Evolutionary conservation across 495 filamentous ascomycete species (phyloP), one percentile per base, ranked within the genome.

Genomic region (Lasiosphaeria miniovina): DNA sequence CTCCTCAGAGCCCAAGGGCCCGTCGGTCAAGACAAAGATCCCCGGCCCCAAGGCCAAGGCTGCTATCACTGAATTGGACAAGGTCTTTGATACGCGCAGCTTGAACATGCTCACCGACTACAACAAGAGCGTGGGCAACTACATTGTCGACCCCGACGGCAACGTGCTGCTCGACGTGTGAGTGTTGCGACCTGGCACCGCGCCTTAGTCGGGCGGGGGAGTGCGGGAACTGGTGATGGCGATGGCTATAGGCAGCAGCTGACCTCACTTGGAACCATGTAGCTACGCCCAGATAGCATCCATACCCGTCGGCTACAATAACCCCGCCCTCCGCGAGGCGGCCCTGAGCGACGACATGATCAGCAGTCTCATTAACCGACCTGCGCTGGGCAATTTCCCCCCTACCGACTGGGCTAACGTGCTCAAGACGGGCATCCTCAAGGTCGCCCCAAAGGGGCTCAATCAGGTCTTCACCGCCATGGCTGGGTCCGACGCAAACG

Each of bases 291-390:
- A 98, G 77, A 98, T 98, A 69, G 94, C 94, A 65, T 97, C 93
- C 32, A 98, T 98, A 70, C 93, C 93, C 35, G 80, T 98, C 58
- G 94, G 94, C 52, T 98, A 98, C 84, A 96, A 91, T 83, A 98
- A 98, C 76, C 90, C 93, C 31, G 73, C 81, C 64, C 82, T 98
- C 55, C 77, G 81, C 60, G 78, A 86, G 69, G 86, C 87, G 35
- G 90, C 90, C 40, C 78, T 77, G 55, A 87, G 86, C 63, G 83
- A 85, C 34, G 87, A 95, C 70, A 96, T 96, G 90, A 80, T 85
- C 70, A 85, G 80, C 57, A 84, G 89, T 45, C 69, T 97, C 63
- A 91, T 97, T 81, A 97, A 98, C 81, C 86, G 94, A 34, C 94
- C 94, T 6, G 94, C 94, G 9, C 82, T 98, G 53, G 94, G 94